Conservation (phyloP, 2,329 filamentous ascomycete genomes). For the Ambrosiella beaveri region DNA sequence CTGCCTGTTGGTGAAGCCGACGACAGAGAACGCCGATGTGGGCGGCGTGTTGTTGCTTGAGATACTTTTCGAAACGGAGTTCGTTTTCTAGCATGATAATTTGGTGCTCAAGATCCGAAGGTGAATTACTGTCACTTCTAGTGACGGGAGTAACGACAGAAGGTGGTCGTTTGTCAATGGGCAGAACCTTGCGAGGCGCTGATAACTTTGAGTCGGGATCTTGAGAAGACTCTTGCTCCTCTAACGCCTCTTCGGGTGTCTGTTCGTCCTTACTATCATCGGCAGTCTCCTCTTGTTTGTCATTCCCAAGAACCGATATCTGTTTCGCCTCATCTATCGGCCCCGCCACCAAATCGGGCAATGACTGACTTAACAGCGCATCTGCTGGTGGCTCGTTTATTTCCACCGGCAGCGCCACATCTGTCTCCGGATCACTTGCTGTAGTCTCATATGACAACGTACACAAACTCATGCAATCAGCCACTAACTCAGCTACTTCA, state of each 20-base stretch:
- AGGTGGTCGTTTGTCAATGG: background rate
- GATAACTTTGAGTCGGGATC: background rate
- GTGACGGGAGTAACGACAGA: background rate
- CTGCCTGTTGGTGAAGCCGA: slow-evolving; percentile 57
- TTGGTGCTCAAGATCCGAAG: slow-evolving; percentile 42
- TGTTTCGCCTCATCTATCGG: background rate
- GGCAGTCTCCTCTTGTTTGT: no score
- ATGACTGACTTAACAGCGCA: slow-evolving; percentile 1
- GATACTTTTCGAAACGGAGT: slow-evolving; percentile 65
- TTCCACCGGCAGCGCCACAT: background rate
- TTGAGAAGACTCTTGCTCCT: background rate
- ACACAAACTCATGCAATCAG: slow-evolving; percentile 58
- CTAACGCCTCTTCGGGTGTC: background rate
- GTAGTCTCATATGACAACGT: slow-evolving; percentile 17
- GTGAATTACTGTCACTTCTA: background rate
- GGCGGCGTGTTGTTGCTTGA: slow-evolving; percentile 67
- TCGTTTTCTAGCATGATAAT: slow-evolving; percentile 65
- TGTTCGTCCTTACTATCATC: no score
- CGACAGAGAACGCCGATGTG: slow-evolving; percentile 66
- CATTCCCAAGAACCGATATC: no score
- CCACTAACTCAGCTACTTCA: slow-evolving; percentile 63
- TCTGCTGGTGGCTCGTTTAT: background rate
- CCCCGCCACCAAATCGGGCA: background rate
- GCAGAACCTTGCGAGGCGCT: background rate
- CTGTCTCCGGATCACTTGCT: background rate